Conservation (phyloP, 2,329 filamentous ascomycete genomes). For the Exophiala spinifera region DNA sequence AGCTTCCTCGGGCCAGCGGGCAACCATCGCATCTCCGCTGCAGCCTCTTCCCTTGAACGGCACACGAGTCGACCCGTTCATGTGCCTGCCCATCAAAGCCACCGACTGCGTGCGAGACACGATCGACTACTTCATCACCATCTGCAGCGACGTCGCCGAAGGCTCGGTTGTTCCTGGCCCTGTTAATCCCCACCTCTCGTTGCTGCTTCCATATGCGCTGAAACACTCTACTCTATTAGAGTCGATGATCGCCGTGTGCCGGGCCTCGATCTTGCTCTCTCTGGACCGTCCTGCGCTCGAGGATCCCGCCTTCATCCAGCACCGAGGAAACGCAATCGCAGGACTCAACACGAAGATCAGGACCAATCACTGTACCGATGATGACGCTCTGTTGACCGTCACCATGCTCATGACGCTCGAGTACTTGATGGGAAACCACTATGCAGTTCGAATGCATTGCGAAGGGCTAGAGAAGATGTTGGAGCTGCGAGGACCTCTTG, state of each 20-base stretch:
- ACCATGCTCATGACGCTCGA: constrained; percentile 28
- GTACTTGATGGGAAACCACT: constrained; percentile 24
- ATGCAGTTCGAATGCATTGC: constrained; percentile 23
- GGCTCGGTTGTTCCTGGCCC: constrained; percentile 1
- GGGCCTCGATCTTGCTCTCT: constrained; percentile 24
- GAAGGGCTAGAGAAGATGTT: constrained; percentile 24
- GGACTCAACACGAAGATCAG: constrained; percentile 19
- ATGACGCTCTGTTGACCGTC: constrained; percentile 22
- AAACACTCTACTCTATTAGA: constrained; percentile 25
- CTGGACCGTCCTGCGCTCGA: constrained; percentile 19
- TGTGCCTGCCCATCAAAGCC: constrained; percentile 20
- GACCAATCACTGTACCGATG: constrained; percentile 13
- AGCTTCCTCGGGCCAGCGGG: not conserved
- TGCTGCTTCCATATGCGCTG: constrained; percentile 26
- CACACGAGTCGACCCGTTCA: constrained; percentile 22
- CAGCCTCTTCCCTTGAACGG: constrained; percentile 22
- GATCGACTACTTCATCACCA: constrained; percentile 24
- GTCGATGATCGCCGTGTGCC: constrained; percentile 26
- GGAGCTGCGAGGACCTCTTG: constrained; percentile 17
- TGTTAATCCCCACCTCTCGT: constrained; percentile 24
- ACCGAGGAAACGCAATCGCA: constrained; percentile 24
- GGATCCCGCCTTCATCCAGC: constrained; percentile 25
- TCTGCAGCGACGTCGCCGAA: constrained; percentile 13
- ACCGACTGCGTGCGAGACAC: constrained; percentile 19
- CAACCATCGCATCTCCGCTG: constrained; percentile 10